A percentile compares a stretch with the other conserved stretches of the same genome.
These are phyloP conservation scores for Phytophthora fragariaefolia DNA, from an alignment of 352 stramenopile genomes.

Conservation along the genomic window DNA sequence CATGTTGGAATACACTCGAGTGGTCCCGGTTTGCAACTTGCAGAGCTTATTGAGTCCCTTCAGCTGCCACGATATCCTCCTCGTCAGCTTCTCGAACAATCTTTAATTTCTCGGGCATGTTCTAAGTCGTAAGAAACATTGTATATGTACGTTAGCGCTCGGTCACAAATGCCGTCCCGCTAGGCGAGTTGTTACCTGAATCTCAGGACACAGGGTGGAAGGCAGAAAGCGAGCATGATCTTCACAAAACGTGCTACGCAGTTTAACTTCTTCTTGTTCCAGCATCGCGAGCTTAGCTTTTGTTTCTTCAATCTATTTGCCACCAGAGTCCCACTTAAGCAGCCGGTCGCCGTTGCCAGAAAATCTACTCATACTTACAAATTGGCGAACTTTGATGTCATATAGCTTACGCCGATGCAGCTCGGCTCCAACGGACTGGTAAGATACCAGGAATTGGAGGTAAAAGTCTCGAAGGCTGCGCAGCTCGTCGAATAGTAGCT, in stretches of 20 bases:
- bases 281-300: slow-evolving; percentile 52
- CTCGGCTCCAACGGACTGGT: slow-evolving; percentile 62
- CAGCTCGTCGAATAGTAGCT: slow-evolving; percentile 82
- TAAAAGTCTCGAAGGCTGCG: slow-evolving; percentile 85
- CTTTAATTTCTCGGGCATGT: slow-evolving; percentile 57
- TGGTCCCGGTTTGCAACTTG: not conserved
- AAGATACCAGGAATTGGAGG: slow-evolving; percentile 75
- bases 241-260: slow-evolving; percentile 55
- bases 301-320: slow-evolving; percentile 59
- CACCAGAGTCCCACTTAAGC: not conserved
- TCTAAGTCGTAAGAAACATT: too few species aligned
- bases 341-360: not conserved
- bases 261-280: slow-evolving; percentile 55
- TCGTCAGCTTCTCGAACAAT: slow-evolving; percentile 41
- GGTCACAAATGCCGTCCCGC: not conserved
- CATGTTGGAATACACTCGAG: slow-evolving; percentile 19
- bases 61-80: not conserved
- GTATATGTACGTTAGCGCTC: too few species aligned
- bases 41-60: slow-evolving; percentile 19
- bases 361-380: slow-evolving; percentile 45
- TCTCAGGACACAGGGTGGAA: slow-evolving; percentile 72
- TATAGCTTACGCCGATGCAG: slow-evolving; percentile 63
- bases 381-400: slow-evolving; percentile 52
- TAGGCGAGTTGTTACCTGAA: slow-evolving; percentile 53
- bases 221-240: slow-evolving; percentile 76